Evolutionary conservation across 1,284 basidiomycete species (phyloP).

Genomic region (Tilletia walkeri): DNA sequence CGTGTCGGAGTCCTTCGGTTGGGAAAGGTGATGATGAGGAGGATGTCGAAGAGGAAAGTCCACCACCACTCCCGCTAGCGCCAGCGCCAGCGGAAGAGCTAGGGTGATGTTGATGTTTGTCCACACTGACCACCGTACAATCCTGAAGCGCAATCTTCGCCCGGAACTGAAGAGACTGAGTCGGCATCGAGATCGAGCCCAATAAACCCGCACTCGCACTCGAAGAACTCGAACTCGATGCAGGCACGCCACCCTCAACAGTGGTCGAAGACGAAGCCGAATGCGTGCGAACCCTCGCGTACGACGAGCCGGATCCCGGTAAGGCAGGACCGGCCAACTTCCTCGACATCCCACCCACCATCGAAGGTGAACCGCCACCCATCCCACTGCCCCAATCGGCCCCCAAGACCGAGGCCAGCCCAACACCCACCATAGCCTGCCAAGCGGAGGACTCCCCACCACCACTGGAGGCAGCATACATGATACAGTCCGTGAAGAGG

Average conservation of each 20-base stretch:
- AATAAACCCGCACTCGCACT: too few relatives aligned
- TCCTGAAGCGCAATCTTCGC: conserved; percentile 49
- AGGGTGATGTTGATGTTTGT: conserved; percentile 18
- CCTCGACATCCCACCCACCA: neutral
- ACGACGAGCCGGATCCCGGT: too few relatives aligned
- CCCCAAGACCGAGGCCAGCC: neutral
- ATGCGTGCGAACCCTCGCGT: neutral
- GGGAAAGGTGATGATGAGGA: too few relatives aligned
- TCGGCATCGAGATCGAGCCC: conserved; percentile 18
- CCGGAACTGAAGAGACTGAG: conserved; percentile 45
- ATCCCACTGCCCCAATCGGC: neutral
- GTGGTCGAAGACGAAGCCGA: neutral
- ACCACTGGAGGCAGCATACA: conserved; percentile 46
- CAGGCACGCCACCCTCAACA: neutral
- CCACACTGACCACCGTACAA: conserved; percentile 49
- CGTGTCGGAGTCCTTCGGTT: conserved; percentile 33
- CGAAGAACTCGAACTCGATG: neutral
- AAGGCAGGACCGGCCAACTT: neutral
- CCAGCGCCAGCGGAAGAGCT: too few relatives aligned
- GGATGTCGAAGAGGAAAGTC: neutral
- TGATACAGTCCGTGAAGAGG: conserved; percentile 53
- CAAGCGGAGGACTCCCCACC: conserved; percentile 40
- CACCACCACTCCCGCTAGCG: neutral
- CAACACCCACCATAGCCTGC: conserved; percentile 24
- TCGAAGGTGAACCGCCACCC: neutral